Conservation (phyloP, 108 stramenopile species). For the Cyclotella distinguenda region DNA sequence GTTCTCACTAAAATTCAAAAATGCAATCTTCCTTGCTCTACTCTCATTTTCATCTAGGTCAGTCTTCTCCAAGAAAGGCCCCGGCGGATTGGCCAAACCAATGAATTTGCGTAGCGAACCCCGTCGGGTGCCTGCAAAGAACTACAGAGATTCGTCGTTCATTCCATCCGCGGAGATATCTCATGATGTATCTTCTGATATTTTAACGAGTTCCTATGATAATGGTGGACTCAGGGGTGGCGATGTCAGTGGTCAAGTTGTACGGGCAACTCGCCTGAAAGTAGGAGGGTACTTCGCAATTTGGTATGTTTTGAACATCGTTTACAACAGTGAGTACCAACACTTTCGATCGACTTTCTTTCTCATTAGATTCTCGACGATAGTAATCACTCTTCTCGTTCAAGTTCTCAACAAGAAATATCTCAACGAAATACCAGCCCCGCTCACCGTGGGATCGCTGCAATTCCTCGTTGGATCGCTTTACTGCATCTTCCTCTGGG, state of each 20-base stretch:
- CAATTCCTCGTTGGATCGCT: conserved; percentile 89
- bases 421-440: conserved; percentile 88
- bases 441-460: conserved; percentile 83
- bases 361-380: no score
- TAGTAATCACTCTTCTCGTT: not conserved
- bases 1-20: no score
- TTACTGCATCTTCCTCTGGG: conserved; percentile 78
- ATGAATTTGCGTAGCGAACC: no score
- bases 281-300: conserved; percentile 86
- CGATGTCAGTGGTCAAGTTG: conserved; percentile 16
- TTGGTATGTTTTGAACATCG: conserved; percentile 96
- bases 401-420: conserved; percentile 92
- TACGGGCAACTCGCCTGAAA: conserved; percentile 39
- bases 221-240: not conserved
- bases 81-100: no score
- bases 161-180: no score
- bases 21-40: no score
- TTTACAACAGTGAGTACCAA: conserved; percentile 91
- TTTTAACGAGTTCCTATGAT: not conserved
- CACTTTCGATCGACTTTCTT: not conserved
- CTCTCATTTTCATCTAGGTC: no score
- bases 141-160: no score
- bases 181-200: not conserved
- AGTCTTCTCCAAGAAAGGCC: no score
- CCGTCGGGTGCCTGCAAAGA: no score